A percentile compares a stretch with the other conserved stretches of the same genome.
phyloP scores from a whole-genome alignment of 2,329 filamentous ascomycete genomes.

The Hypoxylon sp. region DNA sequence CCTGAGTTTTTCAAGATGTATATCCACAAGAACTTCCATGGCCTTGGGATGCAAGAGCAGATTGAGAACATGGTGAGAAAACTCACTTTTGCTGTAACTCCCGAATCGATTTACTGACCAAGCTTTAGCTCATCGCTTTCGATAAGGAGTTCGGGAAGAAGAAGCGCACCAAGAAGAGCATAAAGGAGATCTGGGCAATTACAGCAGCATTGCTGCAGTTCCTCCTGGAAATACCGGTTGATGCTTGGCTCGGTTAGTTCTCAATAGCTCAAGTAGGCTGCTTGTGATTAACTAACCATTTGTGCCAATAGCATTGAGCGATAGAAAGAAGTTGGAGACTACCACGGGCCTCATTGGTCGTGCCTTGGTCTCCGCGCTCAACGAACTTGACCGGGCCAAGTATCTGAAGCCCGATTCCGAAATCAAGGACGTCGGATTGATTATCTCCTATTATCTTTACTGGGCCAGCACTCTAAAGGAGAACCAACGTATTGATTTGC shows the following conservation, averaged over 20 bases:
- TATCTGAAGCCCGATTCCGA: slow-evolving; percentile 42
- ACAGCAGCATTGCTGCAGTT: slow-evolving; percentile 43
- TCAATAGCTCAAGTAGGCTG: not conserved
- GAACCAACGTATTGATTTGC: slow-evolving; percentile 27
- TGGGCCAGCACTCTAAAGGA: slow-evolving; percentile 35
- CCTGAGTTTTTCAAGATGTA: slow-evolving; percentile 53
- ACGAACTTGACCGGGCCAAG: slow-evolving; percentile 45
- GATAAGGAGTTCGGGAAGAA: slow-evolving; percentile 46
- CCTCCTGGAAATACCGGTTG: slow-evolving; percentile 37
- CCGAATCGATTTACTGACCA: not conserved
- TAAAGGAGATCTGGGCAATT: slow-evolving; percentile 47
- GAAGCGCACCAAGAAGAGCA: slow-evolving; percentile 38
- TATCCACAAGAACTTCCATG: slow-evolving; percentile 52
- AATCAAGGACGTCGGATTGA: slow-evolving; percentile 44
- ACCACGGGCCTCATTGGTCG: slow-evolving; percentile 41
- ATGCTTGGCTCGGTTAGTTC: slow-evolving; percentile 45
- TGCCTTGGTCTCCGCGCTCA: slow-evolving; percentile 40
- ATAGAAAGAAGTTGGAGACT: slow-evolving; percentile 31
- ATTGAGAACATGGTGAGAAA: slow-evolving; percentile 51
- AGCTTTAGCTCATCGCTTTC: slow-evolving; percentile 40
- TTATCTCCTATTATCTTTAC: slow-evolving; percentile 44
- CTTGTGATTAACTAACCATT: slow-evolving; percentile 5
- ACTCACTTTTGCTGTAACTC: not conserved
- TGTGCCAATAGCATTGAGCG: slow-evolving; percentile 29
- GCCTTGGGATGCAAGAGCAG: slow-evolving; percentile 51